These are phyloP conservation scores for Seiridium cupressi DNA, from an alignment of 2,329 filamentous ascomycete species.

Conservation along the genomic window DNA sequence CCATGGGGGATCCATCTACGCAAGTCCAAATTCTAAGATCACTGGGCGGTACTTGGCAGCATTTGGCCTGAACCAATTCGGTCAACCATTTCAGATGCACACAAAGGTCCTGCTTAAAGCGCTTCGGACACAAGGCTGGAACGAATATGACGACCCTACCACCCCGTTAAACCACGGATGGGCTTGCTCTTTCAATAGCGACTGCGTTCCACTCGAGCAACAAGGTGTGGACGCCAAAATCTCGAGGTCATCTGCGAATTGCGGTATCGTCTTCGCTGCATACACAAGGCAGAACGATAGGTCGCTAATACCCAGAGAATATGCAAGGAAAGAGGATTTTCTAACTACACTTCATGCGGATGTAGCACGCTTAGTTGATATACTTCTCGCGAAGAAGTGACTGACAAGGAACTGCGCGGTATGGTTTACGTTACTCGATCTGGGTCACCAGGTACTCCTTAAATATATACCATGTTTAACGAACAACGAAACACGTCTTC, in stretches of 20 bases:
- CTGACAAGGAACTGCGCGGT: no score
- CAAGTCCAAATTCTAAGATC: constrained; percentile 24
- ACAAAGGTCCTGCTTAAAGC: constrained; percentile 48
- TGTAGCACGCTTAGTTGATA: not conserved
- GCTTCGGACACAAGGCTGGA: constrained; percentile 48
- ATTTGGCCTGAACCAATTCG: constrained; percentile 50
- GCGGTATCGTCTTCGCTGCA: constrained; percentile 56
- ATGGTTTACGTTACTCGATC: no score
- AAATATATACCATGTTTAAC: no score
- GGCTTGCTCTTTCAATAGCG: constrained; percentile 51
- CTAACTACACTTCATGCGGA: not conserved
- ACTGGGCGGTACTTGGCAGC: constrained; percentile 53
- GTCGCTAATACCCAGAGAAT: constrained; percentile 9
- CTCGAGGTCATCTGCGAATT: constrained; percentile 32
- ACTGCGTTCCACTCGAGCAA: constrained; percentile 22
- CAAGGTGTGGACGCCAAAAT: constrained; percentile 1
- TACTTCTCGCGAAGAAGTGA: no score
- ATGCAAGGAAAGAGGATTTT: not conserved
- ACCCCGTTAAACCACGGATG: constrained; percentile 52
- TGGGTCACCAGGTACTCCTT: no score
- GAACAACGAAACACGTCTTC: no score
- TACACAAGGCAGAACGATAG: constrained; percentile 47
- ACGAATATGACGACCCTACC: constrained; percentile 44
- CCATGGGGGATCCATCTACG: constrained; percentile 10
- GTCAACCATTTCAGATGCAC: constrained; percentile 51